Conservation (phyloP, 192 early-diverging fungal species). For the Chytriomyces confervae region DNA sequence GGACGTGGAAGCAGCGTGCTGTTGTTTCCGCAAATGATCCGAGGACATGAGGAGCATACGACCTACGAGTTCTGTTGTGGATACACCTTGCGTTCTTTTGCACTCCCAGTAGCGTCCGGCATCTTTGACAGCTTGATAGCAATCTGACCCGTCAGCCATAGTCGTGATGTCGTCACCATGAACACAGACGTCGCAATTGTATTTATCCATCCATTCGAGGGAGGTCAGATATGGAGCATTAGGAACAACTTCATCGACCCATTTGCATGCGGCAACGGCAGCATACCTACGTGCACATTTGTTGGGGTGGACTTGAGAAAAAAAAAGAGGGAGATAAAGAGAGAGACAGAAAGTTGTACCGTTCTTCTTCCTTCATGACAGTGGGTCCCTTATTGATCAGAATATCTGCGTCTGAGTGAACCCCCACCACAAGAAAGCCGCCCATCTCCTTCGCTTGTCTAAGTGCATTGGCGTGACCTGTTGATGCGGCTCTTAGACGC, state of each 20-base stretch:
- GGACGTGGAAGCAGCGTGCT: constrained; percentile 65
- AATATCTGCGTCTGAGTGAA: constrained; percentile 93
- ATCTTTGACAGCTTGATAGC: constrained; percentile 94
- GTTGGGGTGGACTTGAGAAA: not conserved
- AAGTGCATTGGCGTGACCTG: constrained; percentile 87
- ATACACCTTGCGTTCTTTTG: constrained; percentile 93
- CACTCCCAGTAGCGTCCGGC: constrained; percentile 95
- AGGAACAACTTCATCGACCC: constrained; percentile 90
- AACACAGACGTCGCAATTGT: constrained; percentile 92
- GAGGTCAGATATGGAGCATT: constrained; percentile 93
- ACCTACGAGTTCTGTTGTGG: constrained; percentile 94
- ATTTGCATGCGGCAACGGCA: constrained; percentile 95
- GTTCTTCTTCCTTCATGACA: constrained; percentile 94
- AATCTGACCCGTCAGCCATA: constrained; percentile 93
- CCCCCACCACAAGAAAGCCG: constrained; percentile 83
- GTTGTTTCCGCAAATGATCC: not conserved
- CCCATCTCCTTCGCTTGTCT: constrained; percentile 94
- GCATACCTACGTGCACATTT: constrained; percentile 68
- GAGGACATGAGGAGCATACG: constrained; percentile 90
- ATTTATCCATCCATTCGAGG: constrained; percentile 82
- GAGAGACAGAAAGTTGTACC: constrained; percentile 51
- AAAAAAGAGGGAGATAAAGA: not conserved
- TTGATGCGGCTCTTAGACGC: too few species aligned
- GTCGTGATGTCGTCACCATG: constrained; percentile 99
- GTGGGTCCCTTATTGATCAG: constrained; percentile 94